Evolutionary conservation across 768 basidiomycete genomes (phyloP), one percentile per base, ranked within the genome.

Genomic region (Hygrophoropsis aurantiaca): DNA sequence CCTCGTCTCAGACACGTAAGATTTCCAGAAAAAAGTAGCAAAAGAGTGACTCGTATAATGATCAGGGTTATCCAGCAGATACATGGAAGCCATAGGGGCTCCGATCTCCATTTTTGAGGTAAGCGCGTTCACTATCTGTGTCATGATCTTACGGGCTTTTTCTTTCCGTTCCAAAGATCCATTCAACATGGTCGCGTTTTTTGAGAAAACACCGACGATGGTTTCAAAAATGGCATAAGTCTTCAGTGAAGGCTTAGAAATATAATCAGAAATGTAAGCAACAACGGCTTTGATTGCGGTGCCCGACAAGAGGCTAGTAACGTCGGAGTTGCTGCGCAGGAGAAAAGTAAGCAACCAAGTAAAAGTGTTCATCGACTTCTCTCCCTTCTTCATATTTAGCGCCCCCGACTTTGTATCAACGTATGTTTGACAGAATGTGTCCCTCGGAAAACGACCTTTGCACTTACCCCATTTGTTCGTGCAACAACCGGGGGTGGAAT

Each of bases 261-360:
- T 61, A 53, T 78, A 78, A 27, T 77, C 71, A 4, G 73, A 61
- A 0, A 74, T 60, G 57, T 74, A 74, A 19, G 63, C 54, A 0
- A 73, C 47, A 3, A 71, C 58, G 13, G 69, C 61, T 42, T 73
- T 72, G 1, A 75, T 61, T 1, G 67, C 57, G 3, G 73, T 74
- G 0, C 73, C 73, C 16, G 69, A 73, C 15, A 66, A 40, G 1
- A 74, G 40, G 44, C 65, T 64, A 0, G 70, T 68, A 0, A 70
- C 61, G 57, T 74, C 71, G 5, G 69, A 66, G 43, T 75, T 75
- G 42, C 67, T 70, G 7, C 66, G 32, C 3, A 72, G 15, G 0
- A 71, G 19, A 52, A 71, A 72, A 1, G 67, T 64, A 1, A 74
- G 3, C 0, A 46, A 21, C 6, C 60, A 47, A 11, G 60, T 61